phyloP scores from a whole-genome alignment of 225 moss, liverwort and hornwort species.

The Marchantia paleacea region DNA sequence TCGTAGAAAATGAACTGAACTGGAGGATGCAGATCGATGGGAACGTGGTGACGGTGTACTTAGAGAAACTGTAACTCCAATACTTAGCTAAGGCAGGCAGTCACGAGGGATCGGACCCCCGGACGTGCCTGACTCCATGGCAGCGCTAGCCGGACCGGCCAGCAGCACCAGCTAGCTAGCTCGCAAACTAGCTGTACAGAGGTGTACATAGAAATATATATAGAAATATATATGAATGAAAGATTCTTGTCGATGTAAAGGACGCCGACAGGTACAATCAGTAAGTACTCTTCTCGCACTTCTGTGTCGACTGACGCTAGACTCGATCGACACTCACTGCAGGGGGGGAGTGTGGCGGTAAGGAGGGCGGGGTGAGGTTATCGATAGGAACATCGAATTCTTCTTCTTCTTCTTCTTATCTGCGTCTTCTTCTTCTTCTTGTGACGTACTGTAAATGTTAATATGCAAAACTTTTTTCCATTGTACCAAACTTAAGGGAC shows the following conservation, averaged over 20 bases:
- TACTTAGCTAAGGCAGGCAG: neutral
- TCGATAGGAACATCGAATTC: neutral
- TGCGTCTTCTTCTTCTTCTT: neutral
- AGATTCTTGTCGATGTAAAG: neutral
- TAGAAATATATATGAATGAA: too few relatives aligned
- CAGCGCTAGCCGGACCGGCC: neutral
- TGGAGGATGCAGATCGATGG: neutral
- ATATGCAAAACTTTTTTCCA: conserved; percentile 14
- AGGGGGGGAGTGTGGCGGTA: neutral
- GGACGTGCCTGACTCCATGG: neutral
- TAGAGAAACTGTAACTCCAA: neutral
- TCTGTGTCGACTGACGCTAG: neutral
- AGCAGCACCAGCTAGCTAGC: neutral
- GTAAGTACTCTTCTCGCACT: neutral
- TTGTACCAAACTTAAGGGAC: conserved; percentile 10
- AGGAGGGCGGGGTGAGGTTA: conserved; percentile 1
- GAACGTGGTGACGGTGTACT: neutral
- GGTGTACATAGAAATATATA: neutral
- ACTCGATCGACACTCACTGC: neutral
- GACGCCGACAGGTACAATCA: neutral
- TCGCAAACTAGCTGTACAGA: neutral
- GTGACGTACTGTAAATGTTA: neutral
- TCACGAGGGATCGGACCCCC: neutral
- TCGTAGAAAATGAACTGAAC: neutral
- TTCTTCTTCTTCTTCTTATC: neutral